phyloP scores from a whole-genome alignment of 2,329 filamentous ascomycete species.

The Aspergillus puulaauensis region DNA sequence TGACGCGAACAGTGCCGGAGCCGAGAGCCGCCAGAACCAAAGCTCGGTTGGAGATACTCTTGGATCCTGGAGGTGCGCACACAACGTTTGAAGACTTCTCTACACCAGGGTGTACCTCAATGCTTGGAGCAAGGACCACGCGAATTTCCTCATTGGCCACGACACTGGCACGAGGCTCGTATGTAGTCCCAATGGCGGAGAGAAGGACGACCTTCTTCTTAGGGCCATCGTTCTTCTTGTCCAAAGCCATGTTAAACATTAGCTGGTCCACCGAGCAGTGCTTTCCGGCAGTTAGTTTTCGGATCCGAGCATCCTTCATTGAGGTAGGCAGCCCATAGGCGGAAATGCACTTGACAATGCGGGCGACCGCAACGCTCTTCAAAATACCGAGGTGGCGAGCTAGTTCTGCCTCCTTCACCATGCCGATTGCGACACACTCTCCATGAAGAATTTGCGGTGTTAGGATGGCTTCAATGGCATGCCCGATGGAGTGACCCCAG shows the following conservation, averaged over 20 bases:
- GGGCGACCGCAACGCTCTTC: slow-evolving; percentile 81
- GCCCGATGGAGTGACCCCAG: slow-evolving; percentile 96
- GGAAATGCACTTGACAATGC: slow-evolving; percentile 89
- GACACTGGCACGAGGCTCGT: slow-evolving; percentile 83
- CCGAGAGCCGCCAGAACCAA: slow-evolving; percentile 91
- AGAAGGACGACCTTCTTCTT: slow-evolving; percentile 96
- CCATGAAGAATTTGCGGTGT: slow-evolving; percentile 95
- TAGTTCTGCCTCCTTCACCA: slow-evolving; percentile 96
- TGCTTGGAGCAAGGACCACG: slow-evolving; percentile 76
- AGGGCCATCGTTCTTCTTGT: slow-evolving; percentile 96
- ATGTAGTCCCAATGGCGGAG: slow-evolving; percentile 81
- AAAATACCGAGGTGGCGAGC: slow-evolving; percentile 85
- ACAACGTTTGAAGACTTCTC: slow-evolving; percentile 64
- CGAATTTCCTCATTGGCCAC: slow-evolving; percentile 85
- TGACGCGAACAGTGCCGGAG: slow-evolving; percentile 80
- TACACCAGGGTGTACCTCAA: slow-evolving; percentile 72
- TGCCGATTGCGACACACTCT: slow-evolving; percentile 93
- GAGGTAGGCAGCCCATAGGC: slow-evolving; percentile 89
- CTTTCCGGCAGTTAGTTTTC: slow-evolving; percentile 80
- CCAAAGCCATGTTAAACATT: slow-evolving; percentile 90
- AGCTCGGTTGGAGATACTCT: slow-evolving; percentile 95
- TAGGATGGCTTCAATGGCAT: slow-evolving; percentile 92
- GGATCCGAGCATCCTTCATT: slow-evolving; percentile 76
- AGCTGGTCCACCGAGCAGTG: slow-evolving; percentile 82
- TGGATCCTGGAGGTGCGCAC: slow-evolving; percentile 89